These are phyloP conservation scores for Colletotrichum trifolii DNA, from an alignment of 2,329 filamentous ascomycete species.

Conservation along the genomic window DNA sequence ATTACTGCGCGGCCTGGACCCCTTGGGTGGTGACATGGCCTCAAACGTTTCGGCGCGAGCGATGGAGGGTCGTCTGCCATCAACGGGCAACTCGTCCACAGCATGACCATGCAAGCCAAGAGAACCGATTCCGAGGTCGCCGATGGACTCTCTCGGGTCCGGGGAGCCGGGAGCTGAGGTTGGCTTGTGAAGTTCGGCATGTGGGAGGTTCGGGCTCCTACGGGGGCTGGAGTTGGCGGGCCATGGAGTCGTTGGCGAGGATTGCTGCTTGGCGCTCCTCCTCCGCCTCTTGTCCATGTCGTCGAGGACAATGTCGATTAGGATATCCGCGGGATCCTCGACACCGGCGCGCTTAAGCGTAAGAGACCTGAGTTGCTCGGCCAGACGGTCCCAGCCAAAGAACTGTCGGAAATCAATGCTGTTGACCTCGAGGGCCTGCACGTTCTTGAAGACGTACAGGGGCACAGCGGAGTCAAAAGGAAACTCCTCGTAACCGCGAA, in stretches of 20 bases:
- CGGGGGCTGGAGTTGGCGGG: constrained; percentile 66
- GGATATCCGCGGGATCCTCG: constrained; percentile 88
- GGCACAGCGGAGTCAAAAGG: constrained; percentile 98
- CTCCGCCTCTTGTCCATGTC: constrained; percentile 94
- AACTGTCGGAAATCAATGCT: constrained; percentile 97
- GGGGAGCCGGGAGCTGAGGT: constrained; percentile 75
- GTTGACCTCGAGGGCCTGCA: constrained; percentile 92
- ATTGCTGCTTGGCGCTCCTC: constrained; percentile 86
- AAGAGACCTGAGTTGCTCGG: constrained; percentile 90
- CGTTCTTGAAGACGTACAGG: constrained; percentile 96
- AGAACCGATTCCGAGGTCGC: constrained; percentile 69
- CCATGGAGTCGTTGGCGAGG: constrained; percentile 81
- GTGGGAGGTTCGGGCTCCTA: constrained; percentile 71
- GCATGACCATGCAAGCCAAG: constrained; percentile 63
- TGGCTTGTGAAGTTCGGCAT: constrained; percentile 75
- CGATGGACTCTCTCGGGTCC: constrained; percentile 58
- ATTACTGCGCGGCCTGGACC: constrained; percentile 74
- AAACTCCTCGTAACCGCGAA: constrained; percentile 95
- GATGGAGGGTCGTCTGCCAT: constrained; percentile 56
- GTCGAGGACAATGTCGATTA: constrained; percentile 93
- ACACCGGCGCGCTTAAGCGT: constrained; percentile 88
- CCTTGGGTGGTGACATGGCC: constrained; percentile 55
- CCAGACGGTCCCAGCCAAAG: constrained; percentile 94
- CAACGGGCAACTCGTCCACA: constrained; percentile 53
- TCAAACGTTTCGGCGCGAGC: constrained; percentile 61